Conservation (phyloP, 1,284 basidiomycete species). For the Psilocybe mexicana region DNA sequence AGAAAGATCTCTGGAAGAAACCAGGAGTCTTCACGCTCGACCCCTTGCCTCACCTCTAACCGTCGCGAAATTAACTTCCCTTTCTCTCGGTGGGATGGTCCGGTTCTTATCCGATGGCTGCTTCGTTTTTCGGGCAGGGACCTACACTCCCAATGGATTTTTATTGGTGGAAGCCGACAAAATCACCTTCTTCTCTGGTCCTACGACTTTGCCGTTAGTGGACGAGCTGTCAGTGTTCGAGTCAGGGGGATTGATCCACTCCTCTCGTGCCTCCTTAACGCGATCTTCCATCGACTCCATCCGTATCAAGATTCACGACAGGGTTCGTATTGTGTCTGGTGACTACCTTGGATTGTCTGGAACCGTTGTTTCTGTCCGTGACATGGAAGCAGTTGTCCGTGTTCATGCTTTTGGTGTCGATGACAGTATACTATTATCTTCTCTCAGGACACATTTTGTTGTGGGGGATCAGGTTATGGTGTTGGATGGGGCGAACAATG, state of each 20-base stretch:
- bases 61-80: no score
- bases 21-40: no score
- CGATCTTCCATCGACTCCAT: not conserved
- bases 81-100: no score
- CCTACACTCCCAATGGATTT: not conserved
- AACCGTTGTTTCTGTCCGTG: not conserved
- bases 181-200: not conserved
- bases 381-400: conserved; percentile 1
- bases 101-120: not conserved
- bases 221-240: not conserved
- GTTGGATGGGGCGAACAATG: not conserved
- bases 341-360: conserved; percentile 3
- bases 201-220: not conserved
- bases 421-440: not conserved
- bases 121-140: not conserved
- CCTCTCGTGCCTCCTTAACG: not conserved
- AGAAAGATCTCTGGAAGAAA: no score
- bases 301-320: not conserved
- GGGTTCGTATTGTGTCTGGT: conserved; percentile 1
- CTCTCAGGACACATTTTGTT: not conserved
- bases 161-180: not conserved
- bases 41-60: no score
- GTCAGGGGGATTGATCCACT: not conserved
- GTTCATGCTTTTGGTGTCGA: not conserved
- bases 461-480: conserved; percentile 6